phyloP scores from a whole-genome alignment of 169 alveolate species.

The Theileria equi region DNA sequence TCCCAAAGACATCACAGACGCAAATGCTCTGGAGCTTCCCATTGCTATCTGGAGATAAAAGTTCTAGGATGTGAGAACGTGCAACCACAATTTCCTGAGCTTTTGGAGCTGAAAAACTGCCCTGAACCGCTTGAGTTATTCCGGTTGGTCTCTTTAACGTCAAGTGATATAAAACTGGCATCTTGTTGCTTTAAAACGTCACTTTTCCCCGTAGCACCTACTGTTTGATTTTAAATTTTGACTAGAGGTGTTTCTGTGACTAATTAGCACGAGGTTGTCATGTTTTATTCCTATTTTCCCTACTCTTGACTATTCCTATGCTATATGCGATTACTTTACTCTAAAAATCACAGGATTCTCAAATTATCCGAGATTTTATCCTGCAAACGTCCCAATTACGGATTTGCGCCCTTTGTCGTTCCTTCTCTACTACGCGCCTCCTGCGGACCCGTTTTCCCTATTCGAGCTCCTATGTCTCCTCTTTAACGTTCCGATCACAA shows the following conservation, averaged over 20 bases:
- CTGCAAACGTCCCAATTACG: too few relatives aligned
- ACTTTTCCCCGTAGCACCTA: not conserved
- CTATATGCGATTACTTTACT: too few relatives aligned
- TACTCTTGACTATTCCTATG: too few relatives aligned
- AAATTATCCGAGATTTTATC: too few relatives aligned
- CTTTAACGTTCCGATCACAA: too few relatives aligned
- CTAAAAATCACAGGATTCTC: too few relatives aligned
- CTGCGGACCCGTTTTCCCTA: too few relatives aligned
- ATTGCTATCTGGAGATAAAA: conserved; percentile 89
- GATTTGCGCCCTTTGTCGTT: too few relatives aligned
- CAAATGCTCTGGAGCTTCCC: conserved; percentile 88
- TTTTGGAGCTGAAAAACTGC: conserved; percentile 96
- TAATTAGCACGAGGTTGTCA: conserved; percentile 1
- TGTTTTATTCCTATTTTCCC: too few relatives aligned
- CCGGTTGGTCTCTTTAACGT: conserved; percentile 96
- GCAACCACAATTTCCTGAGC: conserved; percentile 96
- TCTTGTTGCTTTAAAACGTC: conserved; percentile 9
- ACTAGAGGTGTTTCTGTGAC: conserved; percentile 9
- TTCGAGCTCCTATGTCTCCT: too few relatives aligned
- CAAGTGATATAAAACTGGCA: conserved; percentile 94
- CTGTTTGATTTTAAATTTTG: not conserved
- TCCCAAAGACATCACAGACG: conserved; percentile 92
- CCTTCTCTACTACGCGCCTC: too few relatives aligned
- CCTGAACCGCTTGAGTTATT: conserved; percentile 92
- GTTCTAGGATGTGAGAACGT: conserved; percentile 92